Percentiles rank a stretch among this genome's conserved stretches.
Conservation (phyloP, 495 filamentous ascomycete species). For the Penicillium odoratum region DNA sequence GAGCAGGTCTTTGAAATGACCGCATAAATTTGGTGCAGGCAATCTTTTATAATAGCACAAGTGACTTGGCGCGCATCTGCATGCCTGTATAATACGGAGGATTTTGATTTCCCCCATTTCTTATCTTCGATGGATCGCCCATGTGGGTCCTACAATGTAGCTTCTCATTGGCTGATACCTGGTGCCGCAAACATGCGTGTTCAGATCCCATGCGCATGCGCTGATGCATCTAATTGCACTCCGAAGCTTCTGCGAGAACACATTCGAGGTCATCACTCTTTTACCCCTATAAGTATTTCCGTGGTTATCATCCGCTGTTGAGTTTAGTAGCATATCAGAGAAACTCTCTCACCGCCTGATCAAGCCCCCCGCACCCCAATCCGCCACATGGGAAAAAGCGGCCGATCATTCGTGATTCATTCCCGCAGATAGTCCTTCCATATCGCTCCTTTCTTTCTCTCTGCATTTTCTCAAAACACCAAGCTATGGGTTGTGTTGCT, state of each 20-base stretch:
- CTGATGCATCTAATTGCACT: not conserved
- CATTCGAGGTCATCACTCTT: not conserved
- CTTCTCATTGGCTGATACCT: not conserved
- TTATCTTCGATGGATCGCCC: not conserved
- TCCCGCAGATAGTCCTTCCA: not conserved
- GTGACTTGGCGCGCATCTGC: not conserved
- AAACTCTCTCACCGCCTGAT: not conserved
- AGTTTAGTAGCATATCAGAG: not conserved
- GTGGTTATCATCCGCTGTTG: not conserved
- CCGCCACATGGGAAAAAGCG: not conserved
- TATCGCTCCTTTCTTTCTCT: not conserved
- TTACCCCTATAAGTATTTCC: too few relatives aligned
- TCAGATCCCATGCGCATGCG: not conserved
- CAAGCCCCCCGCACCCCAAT: not conserved
- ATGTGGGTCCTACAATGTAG: not conserved
- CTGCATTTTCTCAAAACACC: not conserved
- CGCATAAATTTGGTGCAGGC: not conserved
- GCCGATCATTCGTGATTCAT: not conserved
- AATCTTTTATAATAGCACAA: not conserved
- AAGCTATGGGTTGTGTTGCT: conserved; percentile 21
- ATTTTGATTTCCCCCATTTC: not conserved
- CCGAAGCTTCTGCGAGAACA: not conserved
- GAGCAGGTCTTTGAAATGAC: not conserved
- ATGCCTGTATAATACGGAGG: not conserved
- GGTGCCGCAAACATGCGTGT: not conserved